A percentile compares a stretch with the other conserved stretches of the same genome.
Conservation (phyloP, 257 asterid species). For the Echites panduratus region DNA sequence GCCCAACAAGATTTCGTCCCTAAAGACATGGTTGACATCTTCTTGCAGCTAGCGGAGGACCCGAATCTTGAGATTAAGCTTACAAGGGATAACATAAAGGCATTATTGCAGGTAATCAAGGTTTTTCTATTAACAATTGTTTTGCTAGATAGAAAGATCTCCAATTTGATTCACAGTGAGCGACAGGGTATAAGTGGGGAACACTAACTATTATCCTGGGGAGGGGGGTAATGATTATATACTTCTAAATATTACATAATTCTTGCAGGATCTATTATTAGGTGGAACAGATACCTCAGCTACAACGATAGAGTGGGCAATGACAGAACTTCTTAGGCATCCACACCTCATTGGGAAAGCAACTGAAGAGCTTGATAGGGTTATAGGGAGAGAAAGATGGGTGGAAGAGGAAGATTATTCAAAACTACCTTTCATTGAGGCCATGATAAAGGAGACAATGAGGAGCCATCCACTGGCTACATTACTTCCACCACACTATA, state of each 20-base stretch:
- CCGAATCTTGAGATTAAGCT: constrained; percentile 27
- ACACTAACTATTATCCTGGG: no score
- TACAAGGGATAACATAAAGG: constrained; percentile 28
- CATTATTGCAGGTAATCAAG: constrained; percentile 2
- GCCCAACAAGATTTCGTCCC: no score
- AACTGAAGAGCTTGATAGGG: background rate
- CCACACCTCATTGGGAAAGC: background rate
- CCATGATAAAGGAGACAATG: background rate
- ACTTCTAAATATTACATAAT: no score
- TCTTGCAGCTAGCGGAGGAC: constrained; percentile 20
- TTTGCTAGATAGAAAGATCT: no score
- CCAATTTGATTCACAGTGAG: no score
- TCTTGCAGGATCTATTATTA: background rate
- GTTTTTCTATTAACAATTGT: no score
- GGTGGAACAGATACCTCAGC: background rate
- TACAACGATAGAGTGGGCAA: background rate
- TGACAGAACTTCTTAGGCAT: background rate
- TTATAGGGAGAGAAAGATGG: background rate
- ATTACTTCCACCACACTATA: background rate
- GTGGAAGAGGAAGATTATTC: background rate
- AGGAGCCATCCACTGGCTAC: background rate
- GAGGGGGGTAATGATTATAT: no score
- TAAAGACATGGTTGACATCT: constrained; percentile 11
- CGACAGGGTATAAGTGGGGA: no score
- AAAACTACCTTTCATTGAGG: background rate